Evolutionary conservation across 2,329 filamentous ascomycete genomes (phyloP).

Genomic region (Xylariaceae sp.): DNA sequence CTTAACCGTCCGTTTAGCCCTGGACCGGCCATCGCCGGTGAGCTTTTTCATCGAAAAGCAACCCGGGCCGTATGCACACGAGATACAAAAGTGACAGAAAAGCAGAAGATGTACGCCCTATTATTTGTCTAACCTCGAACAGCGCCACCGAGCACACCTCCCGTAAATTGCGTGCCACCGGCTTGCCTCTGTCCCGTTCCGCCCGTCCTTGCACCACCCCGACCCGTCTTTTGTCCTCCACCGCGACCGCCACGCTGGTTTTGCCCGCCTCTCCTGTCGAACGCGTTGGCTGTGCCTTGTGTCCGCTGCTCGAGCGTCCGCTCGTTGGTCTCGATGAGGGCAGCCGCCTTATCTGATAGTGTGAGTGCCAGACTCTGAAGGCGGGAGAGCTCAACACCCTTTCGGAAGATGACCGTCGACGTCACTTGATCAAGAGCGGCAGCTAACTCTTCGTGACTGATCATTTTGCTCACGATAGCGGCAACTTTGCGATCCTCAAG

Average conservation of each 20-base stretch:
- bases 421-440: constrained; percentile 98
- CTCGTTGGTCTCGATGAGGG: constrained; percentile 96
- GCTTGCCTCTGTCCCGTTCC: constrained; percentile 71
- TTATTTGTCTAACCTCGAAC: constrained; percentile 60
- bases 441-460: constrained; percentile 96
- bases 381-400: constrained; percentile 96
- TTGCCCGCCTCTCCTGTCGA: constrained; percentile 87
- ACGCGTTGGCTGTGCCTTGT: constrained; percentile 92
- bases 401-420: constrained; percentile 96
- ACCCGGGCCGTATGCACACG: constrained; percentile 38
- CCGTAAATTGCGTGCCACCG: constrained; percentile 80
- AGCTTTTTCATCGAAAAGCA: constrained; percentile 31
- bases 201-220: constrained; percentile 52
- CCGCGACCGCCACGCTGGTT: constrained; percentile 67
- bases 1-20: constrained; percentile 31
- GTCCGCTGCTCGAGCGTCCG: constrained; percentile 96
- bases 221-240: constrained; percentile 60
- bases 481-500: constrained; percentile 87
- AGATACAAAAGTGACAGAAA: constrained; percentile 39
- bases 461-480: constrained; percentile 99
- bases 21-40: constrained; percentile 34
- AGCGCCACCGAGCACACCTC: constrained; percentile 76
- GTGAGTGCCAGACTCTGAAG: constrained; percentile 95
- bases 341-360: constrained; percentile 93
- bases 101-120: constrained; percentile 30